phyloP scores from a whole-genome alignment of 352 stramenopile species.

The Globisporangium paddicum region DNA sequence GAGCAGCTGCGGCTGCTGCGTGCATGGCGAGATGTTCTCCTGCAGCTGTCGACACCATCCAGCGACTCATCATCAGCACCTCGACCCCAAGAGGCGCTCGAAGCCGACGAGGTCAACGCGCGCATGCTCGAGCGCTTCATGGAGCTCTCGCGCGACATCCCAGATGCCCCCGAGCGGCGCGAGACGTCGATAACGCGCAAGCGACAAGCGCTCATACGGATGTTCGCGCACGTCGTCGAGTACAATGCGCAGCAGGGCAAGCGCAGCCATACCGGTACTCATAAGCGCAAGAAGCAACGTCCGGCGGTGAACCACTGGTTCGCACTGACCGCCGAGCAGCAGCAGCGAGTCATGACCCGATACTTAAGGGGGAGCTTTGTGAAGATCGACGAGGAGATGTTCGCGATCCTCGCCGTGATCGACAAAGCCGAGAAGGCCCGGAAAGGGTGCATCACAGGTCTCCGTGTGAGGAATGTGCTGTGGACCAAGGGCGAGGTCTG shows the following conservation, averaged over 20 bases:
- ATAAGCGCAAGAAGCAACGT: neutral
- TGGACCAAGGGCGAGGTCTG: conserved; percentile 2
- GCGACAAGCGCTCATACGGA: neutral
- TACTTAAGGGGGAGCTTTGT: neutral
- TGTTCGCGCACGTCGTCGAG: neutral
- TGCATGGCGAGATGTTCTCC: no score
- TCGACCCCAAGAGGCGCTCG: neutral
- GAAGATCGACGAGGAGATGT: neutral
- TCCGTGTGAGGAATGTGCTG: neutral
- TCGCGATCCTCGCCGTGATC: neutral
- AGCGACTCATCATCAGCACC: no score
- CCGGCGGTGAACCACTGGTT: neutral
- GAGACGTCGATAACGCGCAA: neutral
- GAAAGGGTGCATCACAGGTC: neutral
- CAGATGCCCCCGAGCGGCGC: neutral
- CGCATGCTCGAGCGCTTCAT: neutral
- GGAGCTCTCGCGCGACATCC: neutral
- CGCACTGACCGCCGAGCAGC: neutral
- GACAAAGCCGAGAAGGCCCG: neutral
- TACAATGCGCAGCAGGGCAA: neutral
- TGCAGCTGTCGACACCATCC: no score
- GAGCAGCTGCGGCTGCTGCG: no score
- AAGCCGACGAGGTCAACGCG: neutral
- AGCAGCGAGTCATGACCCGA: neutral
- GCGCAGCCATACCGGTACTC: neutral